Evolutionary conservation across 2,329 filamentous ascomycete species (phyloP).

Genomic region (Magnaporthiopsis rhizophila): DNA sequence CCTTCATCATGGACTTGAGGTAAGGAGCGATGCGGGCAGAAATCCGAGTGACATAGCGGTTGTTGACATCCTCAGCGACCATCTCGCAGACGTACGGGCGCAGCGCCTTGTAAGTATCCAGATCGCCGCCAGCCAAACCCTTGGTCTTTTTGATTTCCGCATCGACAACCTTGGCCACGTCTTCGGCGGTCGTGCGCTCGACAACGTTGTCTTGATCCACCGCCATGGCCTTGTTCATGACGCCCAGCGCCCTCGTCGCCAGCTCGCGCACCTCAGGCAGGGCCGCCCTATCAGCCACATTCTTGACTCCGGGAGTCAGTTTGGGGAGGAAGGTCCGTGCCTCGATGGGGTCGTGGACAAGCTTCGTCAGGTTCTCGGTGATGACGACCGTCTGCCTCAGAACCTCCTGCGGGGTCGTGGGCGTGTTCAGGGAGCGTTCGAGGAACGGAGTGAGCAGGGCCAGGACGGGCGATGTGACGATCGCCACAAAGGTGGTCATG

Average conservation of each 20-base stretch:
- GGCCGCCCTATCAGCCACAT: constrained; percentile 78
- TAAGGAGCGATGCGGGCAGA: constrained; percentile 64
- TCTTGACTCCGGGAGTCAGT: constrained; percentile 86
- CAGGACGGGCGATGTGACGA: constrained; percentile 91
- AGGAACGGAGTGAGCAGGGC: constrained; percentile 90
- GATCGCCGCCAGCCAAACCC: constrained; percentile 42
- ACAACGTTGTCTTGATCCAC: constrained; percentile 55
- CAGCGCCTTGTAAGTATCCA: constrained; percentile 59
- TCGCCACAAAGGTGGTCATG: constrained; percentile 95
- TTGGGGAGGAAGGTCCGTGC: constrained; percentile 92
- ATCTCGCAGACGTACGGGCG: constrained; percentile 73
- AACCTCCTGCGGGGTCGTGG: constrained; percentile 85
- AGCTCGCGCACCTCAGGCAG: constrained; percentile 92
- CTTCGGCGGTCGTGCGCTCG: constrained; percentile 60
- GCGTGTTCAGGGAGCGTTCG: constrained; percentile 88
- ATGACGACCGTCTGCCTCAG: constrained; percentile 93
- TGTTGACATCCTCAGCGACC: constrained; percentile 82
- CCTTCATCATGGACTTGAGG: constrained; percentile 59
- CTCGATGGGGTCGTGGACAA: constrained; percentile 92
- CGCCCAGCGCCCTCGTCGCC: constrained; percentile 69
- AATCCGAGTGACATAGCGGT: constrained; percentile 70
- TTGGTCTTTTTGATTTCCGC: constrained; percentile 65
- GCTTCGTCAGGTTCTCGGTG: constrained; percentile 94
- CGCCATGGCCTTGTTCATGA: constrained; percentile 91
- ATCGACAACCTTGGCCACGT: constrained; percentile 68